phyloP scores from a whole-genome alignment of 257 asterid genomes.

The Primulina huaijiensis region DNA sequence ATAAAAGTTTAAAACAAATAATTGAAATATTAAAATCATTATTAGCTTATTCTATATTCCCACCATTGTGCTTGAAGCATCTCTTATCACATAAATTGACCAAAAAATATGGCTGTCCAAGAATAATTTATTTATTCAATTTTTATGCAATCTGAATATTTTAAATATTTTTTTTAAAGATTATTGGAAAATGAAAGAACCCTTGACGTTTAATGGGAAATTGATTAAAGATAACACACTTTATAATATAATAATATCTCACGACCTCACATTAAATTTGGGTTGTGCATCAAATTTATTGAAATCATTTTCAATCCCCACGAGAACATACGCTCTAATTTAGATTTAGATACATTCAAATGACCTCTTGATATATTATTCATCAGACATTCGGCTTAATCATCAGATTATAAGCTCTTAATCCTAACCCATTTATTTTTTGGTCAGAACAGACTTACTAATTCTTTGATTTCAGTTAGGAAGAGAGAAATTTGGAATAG shows the following conservation, averaged over 20 bases:
- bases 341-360: too few species aligned
- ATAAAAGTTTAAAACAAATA: not conserved
- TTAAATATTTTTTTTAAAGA: not conserved
- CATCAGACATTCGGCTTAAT: too few species aligned
- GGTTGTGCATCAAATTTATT: not conserved
- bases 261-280: not conserved
- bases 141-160: too few species aligned
- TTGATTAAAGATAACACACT: not conserved
- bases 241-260: not conserved
- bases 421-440: too few species aligned
- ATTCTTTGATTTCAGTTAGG: too few species aligned
- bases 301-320: too few species aligned
- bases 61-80: conserved; percentile 14
- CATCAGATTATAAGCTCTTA: too few species aligned
- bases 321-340: too few species aligned
- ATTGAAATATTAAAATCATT: not conserved
- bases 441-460: too few species aligned
- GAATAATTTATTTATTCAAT: too few species aligned
- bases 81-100: not conserved
- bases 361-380: too few species aligned
- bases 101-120: not conserved
- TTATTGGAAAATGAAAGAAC: not conserved
- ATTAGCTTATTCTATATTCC: conserved; percentile 19
- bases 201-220: not conserved
- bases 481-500: not conserved